Percentiles rank a stretch among this genome's conserved stretches.
Conservation (phyloP, 148 eudicot genomes). For the Linanthus parryae region DNA sequence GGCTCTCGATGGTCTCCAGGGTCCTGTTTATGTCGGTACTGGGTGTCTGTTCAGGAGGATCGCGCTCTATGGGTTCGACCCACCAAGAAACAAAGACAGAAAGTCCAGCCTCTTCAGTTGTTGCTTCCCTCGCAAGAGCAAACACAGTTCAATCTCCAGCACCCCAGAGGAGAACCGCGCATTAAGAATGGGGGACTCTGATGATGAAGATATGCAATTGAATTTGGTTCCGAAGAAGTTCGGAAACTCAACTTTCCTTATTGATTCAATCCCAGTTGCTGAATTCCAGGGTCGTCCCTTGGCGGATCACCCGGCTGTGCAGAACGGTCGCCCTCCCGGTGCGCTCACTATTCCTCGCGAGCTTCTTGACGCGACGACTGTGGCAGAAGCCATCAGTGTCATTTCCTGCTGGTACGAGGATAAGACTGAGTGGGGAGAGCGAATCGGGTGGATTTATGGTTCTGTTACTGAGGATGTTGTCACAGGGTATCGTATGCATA, state of each 20-base stretch:
- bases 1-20: neutral
- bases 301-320: slow-evolving; percentile 86
- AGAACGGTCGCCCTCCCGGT: slow-evolving; percentile 88
- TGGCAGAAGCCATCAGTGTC: slow-evolving; percentile 81
- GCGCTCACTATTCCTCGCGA: slow-evolving; percentile 78
- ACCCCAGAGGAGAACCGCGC: slow-evolving; percentile 62
- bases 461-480: slow-evolving; percentile 95
- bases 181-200: slow-evolving; percentile 69
- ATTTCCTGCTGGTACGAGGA: slow-evolving; percentile 97
- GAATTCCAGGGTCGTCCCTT: slow-evolving; percentile 88
- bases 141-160: slow-evolving; percentile 11
- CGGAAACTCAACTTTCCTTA: slow-evolving; percentile 69
- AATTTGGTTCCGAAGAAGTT: slow-evolving; percentile 66
- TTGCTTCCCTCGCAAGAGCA: slow-evolving; percentile 35
- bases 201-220: slow-evolving; percentile 73
- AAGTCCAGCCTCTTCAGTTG: slow-evolving; percentile 18
- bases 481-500: slow-evolving; percentile 93
- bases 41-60: slow-evolving; percentile 1
- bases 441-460: slow-evolving; percentile 93
- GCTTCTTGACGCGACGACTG: slow-evolving; percentile 71
- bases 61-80: slow-evolving; percentile 2
- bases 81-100: slow-evolving; percentile 20
- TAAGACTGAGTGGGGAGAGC: slow-evolving; percentile 89
- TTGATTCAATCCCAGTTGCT: slow-evolving; percentile 81
- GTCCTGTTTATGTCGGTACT: slow-evolving; percentile 4